Evolutionary conservation across 1,284 basidiomycete species (phyloP), one percentile per base, ranked within the genome.

Genomic region (Pyrrhoderma noxium): DNA sequence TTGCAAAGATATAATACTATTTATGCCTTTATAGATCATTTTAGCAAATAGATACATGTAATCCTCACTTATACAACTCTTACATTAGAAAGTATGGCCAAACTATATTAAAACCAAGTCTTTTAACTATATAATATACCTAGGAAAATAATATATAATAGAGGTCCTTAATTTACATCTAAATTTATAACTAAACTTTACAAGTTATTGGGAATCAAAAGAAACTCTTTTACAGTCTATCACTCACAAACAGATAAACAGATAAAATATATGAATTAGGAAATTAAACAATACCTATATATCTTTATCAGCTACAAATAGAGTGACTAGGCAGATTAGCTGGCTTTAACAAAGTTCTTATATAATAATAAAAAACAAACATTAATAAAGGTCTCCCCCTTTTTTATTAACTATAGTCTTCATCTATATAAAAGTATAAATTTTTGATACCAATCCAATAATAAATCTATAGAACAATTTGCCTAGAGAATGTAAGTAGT

Each of bases 1-100:
- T 65, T 59, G 0, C 19, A 64, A 13, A 70, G 68, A 0, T 65
- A 59, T 27, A 59, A 76, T 49, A 41, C 59, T 0, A 67, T 77
- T 31, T 49, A 72, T 1, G 65, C 68, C 0, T 49, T 73, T 0
- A 64, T 71, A 0, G 67, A 75, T 51, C 42, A 56, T 0, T 62
- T 72, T 9, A 66, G 61, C 0, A 72, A 69, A 59, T 50, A 57
- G 53, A 55, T 53, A 18, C 49, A 62, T 47, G 54, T 68, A 38
- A 58, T 64, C 43, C 64, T 65, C 8, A 61, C 60, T 19, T 53
- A 38, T 1, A 64, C 62, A 5, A 60, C 55, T 1, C 61, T 67
- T 1, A 63, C 62, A 0, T 56, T 65, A 0, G 19, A 53, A 38
- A 62, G 61, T 0, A 54, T 65, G 0, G 69, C 67, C 0, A 21